Evolutionary conservation across 306 rosid species (phyloP), one percentile per base, ranked within the genome.

Genomic region (Cucurbita moschata): DNA sequence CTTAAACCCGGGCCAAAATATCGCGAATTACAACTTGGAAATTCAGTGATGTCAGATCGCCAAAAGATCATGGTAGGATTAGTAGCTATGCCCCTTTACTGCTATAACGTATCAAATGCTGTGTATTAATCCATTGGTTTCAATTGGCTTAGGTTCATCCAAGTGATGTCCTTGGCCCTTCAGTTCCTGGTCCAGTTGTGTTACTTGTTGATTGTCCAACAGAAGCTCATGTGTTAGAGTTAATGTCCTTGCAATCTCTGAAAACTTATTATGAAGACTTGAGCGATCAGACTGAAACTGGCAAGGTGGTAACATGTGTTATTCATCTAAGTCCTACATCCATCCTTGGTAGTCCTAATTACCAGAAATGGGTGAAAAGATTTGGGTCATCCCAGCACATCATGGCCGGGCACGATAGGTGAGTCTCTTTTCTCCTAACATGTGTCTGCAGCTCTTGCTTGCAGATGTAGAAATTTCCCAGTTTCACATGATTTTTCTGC

Each of bases 371-470:
- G 98, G 89, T 86, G 95, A 82, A 77, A 73, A 87, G 86, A 82
- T 90, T 90, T 74, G 84, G 88, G 80, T 85, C 88, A 59, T 83
- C 89, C 23, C 92, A 89, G 76, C 97, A 93, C 81, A 89, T 94
- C 79, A 83, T 89, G 88, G 97, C 96, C 40, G 98, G 98, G 72
- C 96, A 90, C 77, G 88, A 89, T 83, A 94, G 81, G 98, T 90
- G 71, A 74, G 80, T 54, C 67, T 50, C 55, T 79, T 35, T 47
- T 49, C 8, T 71, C 47, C 16, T 38, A 39, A 30, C 38, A 46
- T n/a, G 54, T 71, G 39, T 23, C 62, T 55, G 47, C 73, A 15
- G 14, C 59, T 58, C 75, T 77, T 60, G 55, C 70, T 43, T 70
- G 37, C 14, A 37, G 19, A 44, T 74, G 38, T 71, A 58, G 62